Percentiles rank a stretch among this genome's conserved stretches.
Conservation (phyloP, 2,329 filamentous ascomycete genomes). For the Pseudocercospora fuligena region DNA sequence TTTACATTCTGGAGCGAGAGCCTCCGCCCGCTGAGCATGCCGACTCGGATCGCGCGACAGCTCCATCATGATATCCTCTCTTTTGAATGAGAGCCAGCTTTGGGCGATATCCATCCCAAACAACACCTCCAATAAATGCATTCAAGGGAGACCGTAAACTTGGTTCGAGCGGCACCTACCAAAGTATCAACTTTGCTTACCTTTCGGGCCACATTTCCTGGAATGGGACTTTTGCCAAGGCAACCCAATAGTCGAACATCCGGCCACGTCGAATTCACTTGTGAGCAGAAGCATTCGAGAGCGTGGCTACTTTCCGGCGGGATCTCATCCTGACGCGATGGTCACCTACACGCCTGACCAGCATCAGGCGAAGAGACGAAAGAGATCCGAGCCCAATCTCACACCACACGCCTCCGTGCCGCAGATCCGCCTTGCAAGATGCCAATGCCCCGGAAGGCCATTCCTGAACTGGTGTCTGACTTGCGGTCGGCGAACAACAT, state of each 20-base stretch:
- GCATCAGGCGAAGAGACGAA: neutral
- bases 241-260: neutral
- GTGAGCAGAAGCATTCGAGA: neutral
- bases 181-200: neutral
- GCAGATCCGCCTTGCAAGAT: neutral
- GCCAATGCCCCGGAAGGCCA: neutral
- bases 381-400: neutral
- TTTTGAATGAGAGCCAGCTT: neutral
- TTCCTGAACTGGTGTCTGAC: neutral
- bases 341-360: neutral
- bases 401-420: neutral
- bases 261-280: neutral
- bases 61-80: neutral
- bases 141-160: neutral
- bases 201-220: neutral
- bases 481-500: neutral
- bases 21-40: conserved; percentile 18
- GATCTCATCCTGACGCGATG: neutral
- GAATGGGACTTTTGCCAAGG: neutral
- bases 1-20: conserved; percentile 55
- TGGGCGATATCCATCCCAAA: neutral
- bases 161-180: neutral
- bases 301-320: neutral
- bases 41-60: neutral
- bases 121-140: neutral